Percentiles rank a stretch among this genome's conserved stretches.
Conservation (phyloP, 495 filamentous ascomycete species). For the Xylaria telfairii region DNA sequence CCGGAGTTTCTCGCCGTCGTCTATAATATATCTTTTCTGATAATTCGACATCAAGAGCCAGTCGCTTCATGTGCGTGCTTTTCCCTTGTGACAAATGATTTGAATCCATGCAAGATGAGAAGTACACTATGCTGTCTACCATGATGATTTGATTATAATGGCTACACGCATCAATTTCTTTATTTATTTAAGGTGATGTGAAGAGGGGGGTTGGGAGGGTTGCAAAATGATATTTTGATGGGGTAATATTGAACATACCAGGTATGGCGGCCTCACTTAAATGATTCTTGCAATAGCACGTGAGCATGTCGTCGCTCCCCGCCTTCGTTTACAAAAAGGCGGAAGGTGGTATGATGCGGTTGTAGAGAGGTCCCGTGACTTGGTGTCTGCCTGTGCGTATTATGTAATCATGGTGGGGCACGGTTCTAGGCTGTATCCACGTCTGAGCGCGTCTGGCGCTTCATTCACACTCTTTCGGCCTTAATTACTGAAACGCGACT, state of each 20-base stretch:
- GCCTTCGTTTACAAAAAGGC: too few species aligned
- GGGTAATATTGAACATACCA: not conserved
- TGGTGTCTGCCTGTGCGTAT: constrained; percentile 34
- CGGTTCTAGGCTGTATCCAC: not conserved
- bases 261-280: not conserved
- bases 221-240: too few species aligned
- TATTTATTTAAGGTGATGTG: not conserved
- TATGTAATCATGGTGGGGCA: constrained; percentile 27
- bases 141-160: not conserved
- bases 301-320: too few species aligned
- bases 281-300: too few species aligned
- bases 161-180: not conserved
- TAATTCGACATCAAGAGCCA: not conserved
- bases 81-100: not conserved
- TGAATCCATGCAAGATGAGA: not conserved
- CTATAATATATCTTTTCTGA: constrained; percentile 12
- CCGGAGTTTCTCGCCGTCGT: not conserved
- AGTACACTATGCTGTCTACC: not conserved
- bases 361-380: constrained; percentile 31
- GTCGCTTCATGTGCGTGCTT: not conserved
- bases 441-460: constrained; percentile 15
- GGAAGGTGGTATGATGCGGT: not conserved
- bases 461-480: constrained; percentile 25
- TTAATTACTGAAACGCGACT: constrained; percentile 15
- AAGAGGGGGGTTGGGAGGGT: not conserved